Evolutionary conservation across 1,139 yeast genomes (phyloP), one percentile per base, ranked within the genome.

Genomic region (Debaryomyces robertsiae): DNA sequence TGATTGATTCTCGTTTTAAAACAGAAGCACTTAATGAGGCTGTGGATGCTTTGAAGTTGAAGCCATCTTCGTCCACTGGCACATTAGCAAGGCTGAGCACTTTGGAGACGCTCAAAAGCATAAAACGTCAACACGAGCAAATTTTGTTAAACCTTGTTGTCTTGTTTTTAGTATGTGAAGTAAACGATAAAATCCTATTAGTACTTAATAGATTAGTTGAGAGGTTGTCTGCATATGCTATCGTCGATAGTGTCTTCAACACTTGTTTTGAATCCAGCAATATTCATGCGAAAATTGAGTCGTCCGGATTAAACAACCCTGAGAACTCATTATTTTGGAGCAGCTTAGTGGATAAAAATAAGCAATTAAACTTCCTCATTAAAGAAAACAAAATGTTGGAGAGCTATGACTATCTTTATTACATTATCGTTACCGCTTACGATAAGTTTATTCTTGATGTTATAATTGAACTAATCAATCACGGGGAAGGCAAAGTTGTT

Each of bases 121-220:
- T 68, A 32, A 59, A 58, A 32, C 43, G 46, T 7, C 46, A 45
- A 6, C 74, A 69, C 45, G 61, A 58, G 30, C 48, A 42, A 4
- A 47, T 62, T 14, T 53, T 65, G 37, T 39, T 57, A 22, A 60
- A 55, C 37, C 51, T 65, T 39, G 46, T 55, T n/a, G 49, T 63
- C 1, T 50, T 67, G 31, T 55, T 68, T 28, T 47, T 66, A 15
- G 44, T 67, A 2, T 65, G 70, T 50, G 73, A 67, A 39, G 52
- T 55, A 4, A 63, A 61, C 45, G 62, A 60, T 9, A 54, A 55
- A 30, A 54, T 65, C 4, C 42, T 65, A 9, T 45, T 48, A 9
- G 50, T 69, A 22, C 52, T 69, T 17, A 65, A 62, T 35, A 53
- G 53, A 37, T 53, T 66, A 1, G 46, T 64, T 24, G 40, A 43